Base-by-base conservation (phyloP, 129 eudicot species). In the Sambucus nigra region DNA sequence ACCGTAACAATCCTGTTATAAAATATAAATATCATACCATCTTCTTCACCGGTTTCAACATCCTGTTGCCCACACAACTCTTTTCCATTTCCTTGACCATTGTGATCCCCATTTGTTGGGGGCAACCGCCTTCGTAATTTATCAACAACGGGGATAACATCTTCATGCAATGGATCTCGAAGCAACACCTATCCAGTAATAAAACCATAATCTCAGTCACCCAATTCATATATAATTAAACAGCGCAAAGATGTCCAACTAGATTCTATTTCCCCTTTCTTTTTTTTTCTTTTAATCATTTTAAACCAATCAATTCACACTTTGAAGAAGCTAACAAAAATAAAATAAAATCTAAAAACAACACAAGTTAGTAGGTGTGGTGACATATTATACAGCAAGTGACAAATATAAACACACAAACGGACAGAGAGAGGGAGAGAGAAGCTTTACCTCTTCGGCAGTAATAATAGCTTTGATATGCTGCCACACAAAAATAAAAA, bases 401-500 rank as follows among this genome's bases (percentile, higher is more conserved):
- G 13, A 35, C 42, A 7, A 2, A 35, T n/a, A 35, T 35, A 35
- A 35, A n/a, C 12, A 12, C 42, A 35, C 42, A 7, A 7, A 9
- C 42, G 1, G 13, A 35, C 12, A 2, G 3, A 35, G 13, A 35
- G 6, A 35, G 13, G 4, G 13, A 35, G n/a, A n/a, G n/a, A 12
- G 13, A 35, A 35, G 13, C 42, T 15, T 7, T 56, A 76, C 82
- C 82, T 76, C 93, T 32, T 81, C 95, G 27, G 95, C 74, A 51
- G 95, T 86, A 61, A 86, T 68, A 28, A 86, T 81, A 51, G 95
- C 95, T 72, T 86, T 86, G 75, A 86, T 81, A 73, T 86, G 92
- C 95, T 86, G 92, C 68, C 67, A 18, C 23, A 27, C 23, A 54
- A 18, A 42, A 42, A 42, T 13, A 42, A 15, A 40, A 40, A 40